A percentile compares a stretch with the other conserved stretches of the same genome.
Evolutionary conservation across 2,329 filamentous ascomycete species (phyloP).

Genomic region (Diaporthe citriasiana): DNA sequence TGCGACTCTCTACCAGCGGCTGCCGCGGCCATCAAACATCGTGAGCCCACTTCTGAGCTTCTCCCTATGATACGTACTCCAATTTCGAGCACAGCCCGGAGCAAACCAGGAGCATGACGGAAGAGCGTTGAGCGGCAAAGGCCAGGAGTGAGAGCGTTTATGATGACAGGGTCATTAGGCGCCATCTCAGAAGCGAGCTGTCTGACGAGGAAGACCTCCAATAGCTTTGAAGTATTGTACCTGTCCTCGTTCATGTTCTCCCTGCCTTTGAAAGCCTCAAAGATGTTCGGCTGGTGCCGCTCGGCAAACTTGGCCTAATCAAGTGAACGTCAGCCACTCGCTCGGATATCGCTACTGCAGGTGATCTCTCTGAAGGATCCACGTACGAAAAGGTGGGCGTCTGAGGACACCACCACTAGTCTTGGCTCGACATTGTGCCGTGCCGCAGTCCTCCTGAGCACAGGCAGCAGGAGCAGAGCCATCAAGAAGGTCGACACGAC

Average conservation of each 20-base stretch:
- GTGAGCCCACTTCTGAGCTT: constrained; percentile 56
- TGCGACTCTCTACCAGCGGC: constrained; percentile 55
- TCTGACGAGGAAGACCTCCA: constrained; percentile 51
- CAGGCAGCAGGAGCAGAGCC: constrained; percentile 58
- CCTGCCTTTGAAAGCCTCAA: constrained; percentile 52
- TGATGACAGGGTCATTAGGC: constrained; percentile 50
- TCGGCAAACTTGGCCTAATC: constrained; percentile 53
- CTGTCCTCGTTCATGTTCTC: constrained; percentile 49
- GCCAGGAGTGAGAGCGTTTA: constrained; percentile 58
- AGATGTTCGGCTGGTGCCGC: constrained; percentile 49
- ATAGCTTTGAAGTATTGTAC: constrained; percentile 54
- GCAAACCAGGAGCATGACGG: constrained; percentile 43
- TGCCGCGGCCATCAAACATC: constrained; percentile 56
- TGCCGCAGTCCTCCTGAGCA: constrained; percentile 54
- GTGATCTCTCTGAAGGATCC: not conserved
- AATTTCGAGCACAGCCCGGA: constrained; percentile 5
- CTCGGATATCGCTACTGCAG: not conserved
- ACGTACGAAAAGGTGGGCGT: constrained; percentile 51
- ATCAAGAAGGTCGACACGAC: constrained; percentile 62
- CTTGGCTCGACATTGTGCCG: constrained; percentile 53
- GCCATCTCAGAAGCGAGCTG: constrained; percentile 53
- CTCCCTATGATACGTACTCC: constrained; percentile 49
- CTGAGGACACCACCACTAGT: constrained; percentile 57
- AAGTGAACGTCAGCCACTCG: not conserved
- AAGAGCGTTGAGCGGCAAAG: constrained; percentile 58